These are phyloP conservation scores for Sparassis latifolia DNA, from an alignment of 1,284 basidiomycete species.

Conservation along the genomic window DNA sequence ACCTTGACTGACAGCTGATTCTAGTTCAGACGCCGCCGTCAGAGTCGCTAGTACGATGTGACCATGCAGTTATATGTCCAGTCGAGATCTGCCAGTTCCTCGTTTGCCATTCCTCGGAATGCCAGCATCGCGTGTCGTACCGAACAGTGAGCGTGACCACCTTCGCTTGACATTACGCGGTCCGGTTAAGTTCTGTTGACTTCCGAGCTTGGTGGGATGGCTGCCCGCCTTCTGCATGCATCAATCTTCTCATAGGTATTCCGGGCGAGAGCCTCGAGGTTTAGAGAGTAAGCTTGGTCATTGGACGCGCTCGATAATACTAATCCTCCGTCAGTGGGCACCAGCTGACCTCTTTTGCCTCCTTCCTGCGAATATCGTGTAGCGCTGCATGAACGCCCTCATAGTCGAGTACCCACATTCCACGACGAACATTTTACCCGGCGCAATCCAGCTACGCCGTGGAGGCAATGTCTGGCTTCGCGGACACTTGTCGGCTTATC, in stretches of 20 bases:
- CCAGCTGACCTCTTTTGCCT: constrained; percentile 5
- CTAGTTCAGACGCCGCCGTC: no score
- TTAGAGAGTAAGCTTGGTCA: background rate
- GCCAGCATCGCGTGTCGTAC: background rate
- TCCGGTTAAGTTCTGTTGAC: background rate
- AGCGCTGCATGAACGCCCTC: background rate
- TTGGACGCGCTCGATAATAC: background rate
- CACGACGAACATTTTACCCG: background rate
- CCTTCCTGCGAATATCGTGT: background rate
- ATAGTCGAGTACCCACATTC: background rate
- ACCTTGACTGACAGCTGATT: no score
- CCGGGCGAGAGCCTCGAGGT: no score
- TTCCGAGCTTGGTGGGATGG: no score
- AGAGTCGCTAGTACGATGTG: no score
- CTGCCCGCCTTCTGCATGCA: no score
- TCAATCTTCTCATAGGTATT: no score
- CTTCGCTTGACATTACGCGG: background rate
- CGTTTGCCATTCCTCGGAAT: no score
- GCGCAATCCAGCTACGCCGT: background rate
- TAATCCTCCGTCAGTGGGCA: background rate
- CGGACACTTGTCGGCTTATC: background rate
- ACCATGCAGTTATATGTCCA: no score
- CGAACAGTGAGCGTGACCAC: background rate
- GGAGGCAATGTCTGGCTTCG: background rate
- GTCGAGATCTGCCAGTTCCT: no score